These are phyloP conservation scores for Nematocida displodere DNA, from an alignment of 371 early-diverging fungal species.

Conservation along the genomic window DNA sequence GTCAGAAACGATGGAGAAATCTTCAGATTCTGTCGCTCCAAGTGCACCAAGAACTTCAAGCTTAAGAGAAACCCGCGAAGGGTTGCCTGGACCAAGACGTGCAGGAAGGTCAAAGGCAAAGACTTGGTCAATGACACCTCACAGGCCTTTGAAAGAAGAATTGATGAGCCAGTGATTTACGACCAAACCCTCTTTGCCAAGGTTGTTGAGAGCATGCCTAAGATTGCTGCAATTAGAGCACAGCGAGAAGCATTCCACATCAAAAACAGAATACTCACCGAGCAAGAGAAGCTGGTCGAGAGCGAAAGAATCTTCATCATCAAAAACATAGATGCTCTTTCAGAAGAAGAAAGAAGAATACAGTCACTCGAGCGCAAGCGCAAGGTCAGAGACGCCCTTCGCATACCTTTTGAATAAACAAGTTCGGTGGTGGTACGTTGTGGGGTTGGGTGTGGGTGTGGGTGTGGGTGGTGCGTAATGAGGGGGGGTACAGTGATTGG, in stretches of 20 bases:
- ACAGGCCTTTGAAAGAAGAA: slow-evolving; percentile 81
- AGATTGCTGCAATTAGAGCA: slow-evolving; percentile 50
- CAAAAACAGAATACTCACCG: slow-evolving; percentile 60
- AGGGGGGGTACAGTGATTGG: too few relatives aligned
- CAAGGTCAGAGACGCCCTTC: slow-evolving; percentile 25
- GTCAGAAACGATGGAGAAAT: slow-evolving; percentile 89
- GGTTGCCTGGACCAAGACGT: slow-evolving; percentile 96
- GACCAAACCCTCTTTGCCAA: slow-evolving; percentile 84
- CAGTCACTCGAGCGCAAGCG: slow-evolving; percentile 27
- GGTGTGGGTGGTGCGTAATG: neutral
- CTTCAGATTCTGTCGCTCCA: slow-evolving; percentile 92
- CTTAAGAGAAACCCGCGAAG: slow-evolving; percentile 97
- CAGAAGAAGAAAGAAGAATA: slow-evolving; percentile 39
- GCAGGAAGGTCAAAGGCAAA: slow-evolving; percentile 87
- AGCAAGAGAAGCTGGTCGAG: slow-evolving; percentile 56
- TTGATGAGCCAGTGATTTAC: slow-evolving; percentile 87
- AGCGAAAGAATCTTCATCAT: slow-evolving; percentile 51
- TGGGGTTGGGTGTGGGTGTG: neutral
- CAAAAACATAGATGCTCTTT: slow-evolving; percentile 36
- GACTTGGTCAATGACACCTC: slow-evolving; percentile 70
- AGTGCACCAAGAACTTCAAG: slow-evolving; percentile 97
- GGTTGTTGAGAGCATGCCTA: slow-evolving; percentile 72
- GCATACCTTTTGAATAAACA: slow-evolving; percentile 28
- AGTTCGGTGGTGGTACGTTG: neutral
- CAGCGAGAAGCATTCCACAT: slow-evolving; percentile 58